Evolutionary conservation across 2,329 filamentous ascomycete species (phyloP).

Genomic region (Phoma sp.): DNA sequence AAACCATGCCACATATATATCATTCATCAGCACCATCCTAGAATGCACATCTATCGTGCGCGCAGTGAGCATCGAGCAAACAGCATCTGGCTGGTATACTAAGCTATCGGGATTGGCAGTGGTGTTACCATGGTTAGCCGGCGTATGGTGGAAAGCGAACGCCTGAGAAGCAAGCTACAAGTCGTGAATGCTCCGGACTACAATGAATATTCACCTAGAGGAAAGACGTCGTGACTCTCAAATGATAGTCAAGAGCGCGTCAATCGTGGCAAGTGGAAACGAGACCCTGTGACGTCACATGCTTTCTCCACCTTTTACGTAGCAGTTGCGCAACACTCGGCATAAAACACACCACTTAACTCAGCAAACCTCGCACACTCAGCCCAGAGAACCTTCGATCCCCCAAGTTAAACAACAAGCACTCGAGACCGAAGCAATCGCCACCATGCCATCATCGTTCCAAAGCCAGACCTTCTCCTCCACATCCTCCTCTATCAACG

Average conservation of each 20-base stretch:
- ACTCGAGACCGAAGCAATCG: neutral
- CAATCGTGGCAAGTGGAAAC: neutral
- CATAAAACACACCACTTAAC: neutral
- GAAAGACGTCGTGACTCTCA: too few species aligned
- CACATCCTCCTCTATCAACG: slow-evolving; percentile 36
- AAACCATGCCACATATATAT: too few species aligned
- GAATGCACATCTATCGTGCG: too few species aligned
- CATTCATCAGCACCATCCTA: too few species aligned
- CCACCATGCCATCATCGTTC: slow-evolving; percentile 29
- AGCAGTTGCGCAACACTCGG: neutral
- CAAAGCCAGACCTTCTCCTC: slow-evolving; percentile 37
- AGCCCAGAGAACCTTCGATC: too few species aligned
- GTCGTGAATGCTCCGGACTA: neutral
- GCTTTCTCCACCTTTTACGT: neutral
- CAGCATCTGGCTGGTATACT: neutral
- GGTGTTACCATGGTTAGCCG: neutral
- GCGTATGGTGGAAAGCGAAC: neutral
- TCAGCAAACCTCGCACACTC: neutral
- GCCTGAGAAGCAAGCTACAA: neutral
- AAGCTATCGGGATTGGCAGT: neutral
- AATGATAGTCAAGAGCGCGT: neutral
- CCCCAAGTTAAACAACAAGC: neutral
- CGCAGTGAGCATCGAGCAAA: too few species aligned
- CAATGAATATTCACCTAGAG: too few species aligned
- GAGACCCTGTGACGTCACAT: slow-evolving; percentile 16